Conservation (phyloP, 345 rosid genomes). For the Chamaenerion angustifolium region DNA sequence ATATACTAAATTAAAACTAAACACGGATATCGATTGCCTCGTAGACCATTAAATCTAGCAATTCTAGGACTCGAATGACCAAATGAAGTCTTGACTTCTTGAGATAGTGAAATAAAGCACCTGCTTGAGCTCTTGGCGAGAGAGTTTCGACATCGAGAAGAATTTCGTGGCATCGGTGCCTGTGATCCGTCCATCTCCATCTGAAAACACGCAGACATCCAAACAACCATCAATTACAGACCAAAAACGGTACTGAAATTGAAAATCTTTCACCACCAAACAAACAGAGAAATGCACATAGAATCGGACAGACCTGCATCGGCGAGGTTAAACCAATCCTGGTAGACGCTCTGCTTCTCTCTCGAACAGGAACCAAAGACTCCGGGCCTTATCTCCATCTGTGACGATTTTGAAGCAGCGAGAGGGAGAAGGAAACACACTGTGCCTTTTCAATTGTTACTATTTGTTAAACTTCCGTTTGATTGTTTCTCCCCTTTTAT, state of each 20-base stretch:
- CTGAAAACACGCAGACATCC: conserved; percentile 10
- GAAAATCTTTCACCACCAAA: neutral
- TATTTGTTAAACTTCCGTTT: too few relatives aligned
- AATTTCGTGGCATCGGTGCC: conserved; percentile 74
- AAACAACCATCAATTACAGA: neutral
- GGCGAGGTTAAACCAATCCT: conserved; percentile 65
- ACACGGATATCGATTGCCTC: too few relatives aligned
- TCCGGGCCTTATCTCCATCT: conserved; percentile 36
- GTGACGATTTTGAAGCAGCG: conserved; percentile 5
- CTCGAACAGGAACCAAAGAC: conserved; percentile 34
- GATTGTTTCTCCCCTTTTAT: conserved; percentile 4
- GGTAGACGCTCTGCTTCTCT: conserved; percentile 60
- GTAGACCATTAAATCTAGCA: too few relatives aligned
- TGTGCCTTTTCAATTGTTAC: too few relatives aligned
- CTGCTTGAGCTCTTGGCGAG: conserved; percentile 91
- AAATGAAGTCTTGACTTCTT: too few relatives aligned
- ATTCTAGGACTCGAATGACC: too few relatives aligned
- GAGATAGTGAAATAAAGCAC: conserved; percentile 12
- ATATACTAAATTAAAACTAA: too few relatives aligned
- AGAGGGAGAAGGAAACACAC: neutral
- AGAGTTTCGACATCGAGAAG: conserved; percentile 68
- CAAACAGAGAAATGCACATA: neutral
- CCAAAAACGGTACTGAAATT: neutral
- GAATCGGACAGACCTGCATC: conserved; percentile 48
- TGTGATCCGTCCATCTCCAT: conserved; percentile 74